phyloP scores from a whole-genome alignment of 1,284 basidiomycete species.

The Pisolithus thermaeus region DNA sequence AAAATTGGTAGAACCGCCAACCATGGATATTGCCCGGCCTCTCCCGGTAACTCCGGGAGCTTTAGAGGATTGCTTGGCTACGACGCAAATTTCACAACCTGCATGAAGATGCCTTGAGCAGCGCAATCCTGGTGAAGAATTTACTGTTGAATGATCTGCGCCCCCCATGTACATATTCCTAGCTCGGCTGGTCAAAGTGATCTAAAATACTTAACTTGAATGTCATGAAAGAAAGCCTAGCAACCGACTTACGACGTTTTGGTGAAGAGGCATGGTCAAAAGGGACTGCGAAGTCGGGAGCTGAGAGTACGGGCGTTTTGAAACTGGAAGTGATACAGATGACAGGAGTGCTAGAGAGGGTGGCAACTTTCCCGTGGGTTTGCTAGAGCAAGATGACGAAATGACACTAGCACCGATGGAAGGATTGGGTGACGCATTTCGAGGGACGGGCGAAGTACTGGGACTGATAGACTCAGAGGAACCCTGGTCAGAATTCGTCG shows the following conservation, averaged over 20 bases:
- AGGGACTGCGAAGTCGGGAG: conserved; percentile 1
- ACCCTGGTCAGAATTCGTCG: conserved; percentile 20
- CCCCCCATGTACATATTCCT: conserved; percentile 53
- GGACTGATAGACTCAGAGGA: conserved; percentile 19
- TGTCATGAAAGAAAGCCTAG: neutral
- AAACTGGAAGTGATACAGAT: conserved; percentile 28
- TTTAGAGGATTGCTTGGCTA: conserved; percentile 39
- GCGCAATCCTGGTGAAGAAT: conserved; percentile 56
- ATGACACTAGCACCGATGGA: conserved; percentile 20
- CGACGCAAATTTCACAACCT: conserved; percentile 67
- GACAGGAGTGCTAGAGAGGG: conserved; percentile 34
- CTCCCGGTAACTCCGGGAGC: conserved; percentile 24
- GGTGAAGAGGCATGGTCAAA: conserved; percentile 10
- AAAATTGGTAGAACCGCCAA: conserved; percentile 10
- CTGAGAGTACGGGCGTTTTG: conserved; percentile 6
- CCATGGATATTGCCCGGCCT: conserved; percentile 8
- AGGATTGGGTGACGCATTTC: conserved; percentile 21
- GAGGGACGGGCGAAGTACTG: conserved; percentile 18
- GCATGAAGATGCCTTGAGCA: conserved; percentile 69
- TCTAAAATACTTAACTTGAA: conserved; percentile 14
- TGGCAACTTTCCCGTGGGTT: conserved; percentile 23
- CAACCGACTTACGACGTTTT: conserved; percentile 12
- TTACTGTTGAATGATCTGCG: conserved; percentile 54
- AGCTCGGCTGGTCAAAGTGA: conserved; percentile 37
- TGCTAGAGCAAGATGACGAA: conserved; percentile 13